These are phyloP conservation scores for Xylariaceae sp. DNA, from an alignment of 2,329 filamentous ascomycete genomes.

Conservation along the genomic window DNA sequence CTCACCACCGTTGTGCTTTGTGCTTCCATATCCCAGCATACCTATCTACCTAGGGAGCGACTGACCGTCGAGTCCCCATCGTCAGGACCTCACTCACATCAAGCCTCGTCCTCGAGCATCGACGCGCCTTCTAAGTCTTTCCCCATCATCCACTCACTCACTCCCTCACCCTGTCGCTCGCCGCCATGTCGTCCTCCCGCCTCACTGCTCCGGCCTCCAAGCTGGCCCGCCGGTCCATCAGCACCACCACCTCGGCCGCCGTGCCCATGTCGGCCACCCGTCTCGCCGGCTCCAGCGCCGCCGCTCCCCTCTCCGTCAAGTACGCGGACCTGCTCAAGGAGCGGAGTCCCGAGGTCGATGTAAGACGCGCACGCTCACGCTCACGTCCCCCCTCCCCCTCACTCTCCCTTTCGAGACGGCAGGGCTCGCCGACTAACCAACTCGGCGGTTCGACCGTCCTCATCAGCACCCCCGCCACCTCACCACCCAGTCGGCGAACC, in stretches of 20 bases:
- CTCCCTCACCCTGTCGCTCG: constrained; percentile 18
- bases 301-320: constrained; percentile 24
- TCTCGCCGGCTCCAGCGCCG: constrained; percentile 20
- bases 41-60: background rate
- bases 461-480: constrained; percentile 23
- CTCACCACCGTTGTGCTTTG: background rate
- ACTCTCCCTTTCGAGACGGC: background rate
- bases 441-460: constrained; percentile 2
- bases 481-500: constrained; percentile 27
- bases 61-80: background rate
- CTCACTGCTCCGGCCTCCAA: constrained; percentile 24
- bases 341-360: constrained; percentile 24
- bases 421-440: constrained; percentile 16
- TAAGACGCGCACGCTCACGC: constrained; percentile 12
- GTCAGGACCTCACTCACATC: background rate
- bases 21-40: background rate
- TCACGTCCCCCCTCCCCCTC: background rate
- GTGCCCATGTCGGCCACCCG: constrained; percentile 18
- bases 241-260: constrained; percentile 18
- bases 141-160: constrained; percentile 1
- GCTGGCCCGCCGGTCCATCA: constrained; percentile 24
- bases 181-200: constrained; percentile 24
- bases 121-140: background rate
- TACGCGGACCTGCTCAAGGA: constrained; percentile 29
- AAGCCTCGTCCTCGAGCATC: background rate